These are phyloP conservation scores for Huntiella bhutanensis DNA, from an alignment of 2,329 filamentous ascomycete species.

Conservation along the genomic window DNA sequence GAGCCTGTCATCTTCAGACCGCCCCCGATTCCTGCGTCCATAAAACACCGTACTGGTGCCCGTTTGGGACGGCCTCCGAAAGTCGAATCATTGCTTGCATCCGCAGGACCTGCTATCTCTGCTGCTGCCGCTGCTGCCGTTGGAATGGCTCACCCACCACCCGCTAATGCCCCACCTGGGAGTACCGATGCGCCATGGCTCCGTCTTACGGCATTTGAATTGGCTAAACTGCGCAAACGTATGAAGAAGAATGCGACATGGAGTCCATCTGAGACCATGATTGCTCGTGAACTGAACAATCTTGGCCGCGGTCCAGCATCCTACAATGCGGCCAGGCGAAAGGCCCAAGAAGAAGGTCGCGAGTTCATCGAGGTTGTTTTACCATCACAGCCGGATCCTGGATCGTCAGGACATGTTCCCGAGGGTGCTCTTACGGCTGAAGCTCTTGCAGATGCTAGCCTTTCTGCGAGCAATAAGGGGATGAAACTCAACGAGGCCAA, in stretches of 20 bases:
- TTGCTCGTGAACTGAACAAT: constrained; percentile 54
- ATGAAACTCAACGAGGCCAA: constrained; percentile 67
- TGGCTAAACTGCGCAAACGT: constrained; percentile 53
- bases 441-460: constrained; percentile 36
- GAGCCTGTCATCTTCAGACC: constrained; percentile 21
- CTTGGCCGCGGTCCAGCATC: constrained; percentile 48
- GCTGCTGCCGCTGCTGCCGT: constrained; percentile 24
- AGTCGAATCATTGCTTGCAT: constrained; percentile 10
- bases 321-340: constrained; percentile 40
- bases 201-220: constrained; percentile 43
- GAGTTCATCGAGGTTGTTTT: constrained; percentile 26
- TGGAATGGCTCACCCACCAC: constrained; percentile 34
- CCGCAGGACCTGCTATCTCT: constrained; percentile 17
- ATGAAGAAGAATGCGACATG: constrained; percentile 89
- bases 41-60: constrained; percentile 8
- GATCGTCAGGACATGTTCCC: constrained; percentile 22
- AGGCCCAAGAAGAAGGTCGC: constrained; percentile 46
- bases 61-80: constrained; percentile 14
- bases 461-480: constrained; percentile 48
- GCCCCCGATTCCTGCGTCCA: constrained; percentile 12
- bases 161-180: constrained; percentile 38
- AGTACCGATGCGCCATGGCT: constrained; percentile 45
- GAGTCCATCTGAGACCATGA: constrained; percentile 74
- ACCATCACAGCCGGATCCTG: constrained; percentile 20
- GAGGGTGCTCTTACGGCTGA: constrained; percentile 42